phyloP scores from a whole-genome alignment of 1,139 yeast genomes.

The Kodamaea alishanica region DNA sequence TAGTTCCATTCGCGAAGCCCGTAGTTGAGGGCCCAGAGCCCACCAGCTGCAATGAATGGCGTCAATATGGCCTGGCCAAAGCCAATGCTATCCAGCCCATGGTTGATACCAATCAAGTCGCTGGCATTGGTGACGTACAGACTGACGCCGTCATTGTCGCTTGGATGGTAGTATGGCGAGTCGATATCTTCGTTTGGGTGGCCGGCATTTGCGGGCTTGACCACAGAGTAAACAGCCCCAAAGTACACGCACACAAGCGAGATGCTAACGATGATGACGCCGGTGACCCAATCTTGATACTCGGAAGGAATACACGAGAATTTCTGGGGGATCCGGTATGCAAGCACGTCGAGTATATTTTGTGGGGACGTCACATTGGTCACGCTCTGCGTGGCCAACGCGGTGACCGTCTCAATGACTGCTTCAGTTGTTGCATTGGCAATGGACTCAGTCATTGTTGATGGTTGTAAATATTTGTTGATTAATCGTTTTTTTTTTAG shows the following conservation, averaged over 20 bases:
- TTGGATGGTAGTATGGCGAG: conserved; percentile 42
- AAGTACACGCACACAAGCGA: conserved; percentile 10
- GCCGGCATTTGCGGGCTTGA: conserved; percentile 42
- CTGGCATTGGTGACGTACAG: conserved; percentile 16
- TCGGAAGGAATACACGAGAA: conserved; percentile 2
- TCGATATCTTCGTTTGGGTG: conserved; percentile 30
- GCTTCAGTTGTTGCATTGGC: too few species aligned
- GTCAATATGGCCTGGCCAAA: conserved; percentile 28
- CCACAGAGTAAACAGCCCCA: conserved; percentile 41
- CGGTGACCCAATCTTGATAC: conserved; percentile 7
- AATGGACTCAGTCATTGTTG: too few species aligned
- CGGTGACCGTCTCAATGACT: too few species aligned
- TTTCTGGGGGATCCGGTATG: conserved; percentile 11
- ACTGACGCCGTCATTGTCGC: conserved; percentile 37
- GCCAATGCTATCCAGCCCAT: conserved; percentile 11
- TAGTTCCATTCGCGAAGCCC: conserved; percentile 23
- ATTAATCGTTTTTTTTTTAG: too few species aligned
- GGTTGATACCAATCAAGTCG: conserved; percentile 13
- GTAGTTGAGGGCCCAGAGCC: conserved; percentile 34
- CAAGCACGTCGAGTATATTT: conserved; percentile 10
- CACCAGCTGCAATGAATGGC: conserved; percentile 40
- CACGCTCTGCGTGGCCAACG: too few species aligned
- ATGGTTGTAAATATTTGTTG: too few species aligned
- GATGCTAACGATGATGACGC: conserved; percentile 21
- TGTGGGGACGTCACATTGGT: too few species aligned